Conservation (phyloP, 83 land plant species). For the Thuja plicata region DNA sequence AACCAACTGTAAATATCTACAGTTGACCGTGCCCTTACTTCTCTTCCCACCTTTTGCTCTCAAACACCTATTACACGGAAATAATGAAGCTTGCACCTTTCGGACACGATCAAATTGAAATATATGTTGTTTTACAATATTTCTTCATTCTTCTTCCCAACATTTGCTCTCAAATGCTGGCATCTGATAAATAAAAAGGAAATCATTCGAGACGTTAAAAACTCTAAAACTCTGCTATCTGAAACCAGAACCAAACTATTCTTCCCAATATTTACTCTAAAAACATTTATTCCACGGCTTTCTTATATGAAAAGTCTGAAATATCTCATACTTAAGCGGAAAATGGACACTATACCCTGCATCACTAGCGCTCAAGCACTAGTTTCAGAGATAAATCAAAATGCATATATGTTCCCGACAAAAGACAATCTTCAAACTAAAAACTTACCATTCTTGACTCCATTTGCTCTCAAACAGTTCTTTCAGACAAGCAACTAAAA, state of each 20-base stretch:
- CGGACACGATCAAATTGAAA: background rate
- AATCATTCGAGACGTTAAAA: background rate
- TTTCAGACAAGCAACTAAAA: background rate
- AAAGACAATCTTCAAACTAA: no score
- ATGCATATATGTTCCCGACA: no score
- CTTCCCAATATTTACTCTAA: background rate
- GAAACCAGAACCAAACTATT: background rate
- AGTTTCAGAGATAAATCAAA: no score
- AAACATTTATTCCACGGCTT: background rate
- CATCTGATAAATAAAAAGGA: background rate
- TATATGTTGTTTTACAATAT: background rate
- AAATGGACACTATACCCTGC: background rate
- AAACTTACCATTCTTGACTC: background rate
- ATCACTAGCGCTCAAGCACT: no score
- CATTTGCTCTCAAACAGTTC: background rate
- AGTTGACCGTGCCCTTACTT: background rate
- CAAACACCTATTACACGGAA: background rate
- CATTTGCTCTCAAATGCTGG: background rate
- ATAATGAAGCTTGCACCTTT: background rate
- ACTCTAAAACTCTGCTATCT: background rate
- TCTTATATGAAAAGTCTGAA: background rate
- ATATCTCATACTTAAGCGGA: background rate
- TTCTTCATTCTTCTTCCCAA: background rate
- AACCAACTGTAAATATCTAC: background rate
- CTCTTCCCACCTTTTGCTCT: background rate